Base-by-base conservation (phyloP, 495 filamentous ascomycete species). In the Tuber aestivum region DNA sequence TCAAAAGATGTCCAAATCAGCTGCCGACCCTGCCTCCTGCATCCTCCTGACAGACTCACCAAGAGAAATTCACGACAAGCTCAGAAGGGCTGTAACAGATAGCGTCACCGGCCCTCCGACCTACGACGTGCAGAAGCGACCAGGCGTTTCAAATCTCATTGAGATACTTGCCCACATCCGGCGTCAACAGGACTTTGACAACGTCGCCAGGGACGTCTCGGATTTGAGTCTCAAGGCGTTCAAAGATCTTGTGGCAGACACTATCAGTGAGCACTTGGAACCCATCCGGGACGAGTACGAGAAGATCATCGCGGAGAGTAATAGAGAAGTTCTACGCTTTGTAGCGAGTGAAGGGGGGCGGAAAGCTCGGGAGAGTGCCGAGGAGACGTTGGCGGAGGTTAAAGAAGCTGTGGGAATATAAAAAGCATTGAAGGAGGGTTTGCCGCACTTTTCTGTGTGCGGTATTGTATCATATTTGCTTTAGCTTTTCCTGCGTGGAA, bases 1-100 rank as follows among this genome's bases (percentile, higher is more conserved):
- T 3, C 81, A 87, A 38, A 99, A 99, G 80, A 99, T 99, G 95
- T 96, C 93, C 70, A 99, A 99, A 84, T 97, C 94, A 5, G 88
- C 93, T 79, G 75, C 84, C 7, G 73, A 84, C 1, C 84, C 86
- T n/a, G 85, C 85, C 32, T 96, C 93, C 20, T 86, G 92, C 40
- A 95, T 99, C 77, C 85, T 95, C 23, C 87, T 99, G 73, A 94
- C 90, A n/a, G 92, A 97, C 75, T 81, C 86, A 2, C 81, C 87
- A 3, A 83, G 87, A 3, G 83, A 85, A 1, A 93, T 98, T 76
- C 76, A 83, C 5, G 82, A 83, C 65, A 97, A 96, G 83, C 85
- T 97, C 78, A 89, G 84, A 73, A 80, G 84, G 20, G 93, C 95
- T 41, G 82, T 94, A n/a, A 98, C 95, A 35, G 95, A 99, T 82